Evolutionary conservation across 2,329 filamentous ascomycete genomes (phyloP).

Genomic region (Stachybotrys echinatus): DNA sequence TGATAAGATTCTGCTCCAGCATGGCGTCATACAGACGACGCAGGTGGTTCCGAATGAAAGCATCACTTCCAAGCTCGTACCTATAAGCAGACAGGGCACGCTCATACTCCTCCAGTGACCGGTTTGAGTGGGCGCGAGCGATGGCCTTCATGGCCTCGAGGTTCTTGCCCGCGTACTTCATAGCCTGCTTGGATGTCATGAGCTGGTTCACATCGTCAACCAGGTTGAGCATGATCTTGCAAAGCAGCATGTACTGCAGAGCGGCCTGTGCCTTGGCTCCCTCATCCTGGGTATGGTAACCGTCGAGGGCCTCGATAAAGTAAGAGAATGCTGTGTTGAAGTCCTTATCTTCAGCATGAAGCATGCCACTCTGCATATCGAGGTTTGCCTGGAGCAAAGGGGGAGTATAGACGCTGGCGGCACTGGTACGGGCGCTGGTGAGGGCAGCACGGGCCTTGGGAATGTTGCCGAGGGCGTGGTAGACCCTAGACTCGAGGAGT

Average conservation of each 20-base stretch:
- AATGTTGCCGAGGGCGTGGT: slow-evolving; percentile 95
- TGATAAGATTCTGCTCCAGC: slow-evolving; percentile 98
- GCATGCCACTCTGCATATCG: slow-evolving; percentile 99
- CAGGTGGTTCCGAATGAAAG: slow-evolving; percentile 95
- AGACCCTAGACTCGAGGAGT: slow-evolving; percentile 92
- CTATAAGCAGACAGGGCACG: slow-evolving; percentile 84
- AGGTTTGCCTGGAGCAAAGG: slow-evolving; percentile 91
- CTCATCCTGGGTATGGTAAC: slow-evolving; percentile 92
- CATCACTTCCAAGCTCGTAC: slow-evolving; percentile 88
- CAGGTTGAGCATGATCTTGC: slow-evolving; percentile 99
- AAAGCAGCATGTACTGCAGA: slow-evolving; percentile 98
- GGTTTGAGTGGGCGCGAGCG: slow-evolving; percentile 89
- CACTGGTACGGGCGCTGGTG: slow-evolving; percentile 89
- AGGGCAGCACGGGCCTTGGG: slow-evolving; percentile 92
- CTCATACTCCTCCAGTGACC: slow-evolving; percentile 96
- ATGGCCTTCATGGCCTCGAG: slow-evolving; percentile 99
- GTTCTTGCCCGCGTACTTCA: slow-evolving; percentile 92
- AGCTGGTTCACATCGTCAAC: slow-evolving; percentile 93
- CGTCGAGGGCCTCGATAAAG: slow-evolving; percentile 98
- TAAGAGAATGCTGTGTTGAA: slow-evolving; percentile 99
- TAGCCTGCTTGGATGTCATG: slow-evolving; percentile 92
- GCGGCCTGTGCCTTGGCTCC: slow-evolving; percentile 86
- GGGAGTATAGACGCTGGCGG: slow-evolving; percentile 95
- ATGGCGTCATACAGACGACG: slow-evolving; percentile 95
- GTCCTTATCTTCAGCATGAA: slow-evolving; percentile 97